These are phyloP conservation scores for Hanseniaspora hatyaiensis DNA, from an alignment of 805 yeast genomes.

Conservation along the genomic window DNA sequence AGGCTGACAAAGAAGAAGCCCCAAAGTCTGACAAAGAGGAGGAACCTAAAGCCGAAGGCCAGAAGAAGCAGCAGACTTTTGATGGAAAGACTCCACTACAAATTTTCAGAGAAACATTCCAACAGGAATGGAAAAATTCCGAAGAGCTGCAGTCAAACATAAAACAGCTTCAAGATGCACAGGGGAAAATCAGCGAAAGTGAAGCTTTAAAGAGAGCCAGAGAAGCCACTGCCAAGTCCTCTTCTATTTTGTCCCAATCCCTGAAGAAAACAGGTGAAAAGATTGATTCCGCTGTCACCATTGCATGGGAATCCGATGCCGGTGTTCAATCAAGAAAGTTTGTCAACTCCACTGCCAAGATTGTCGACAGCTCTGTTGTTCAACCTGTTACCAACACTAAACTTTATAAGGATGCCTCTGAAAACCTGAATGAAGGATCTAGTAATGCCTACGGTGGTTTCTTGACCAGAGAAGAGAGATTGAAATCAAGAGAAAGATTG, in stretches of 20 bases:
- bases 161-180: constrained; percentile 89
- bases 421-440: constrained; percentile 85
- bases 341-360: constrained; percentile 70
- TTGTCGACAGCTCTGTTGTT: constrained; percentile 68
- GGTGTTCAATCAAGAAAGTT: constrained; percentile 81
- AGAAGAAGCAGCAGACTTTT: constrained; percentile 18
- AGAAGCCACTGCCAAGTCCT: constrained; percentile 80
- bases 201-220: constrained; percentile 87
- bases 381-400: constrained; percentile 90
- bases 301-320: constrained; percentile 93
- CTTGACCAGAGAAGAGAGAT: constrained; percentile 72
- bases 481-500: constrained; percentile 47
- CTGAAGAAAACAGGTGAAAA: constrained; percentile 84
- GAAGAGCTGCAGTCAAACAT: constrained; percentile 82
- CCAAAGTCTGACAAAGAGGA: constrained; percentile 4
- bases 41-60: neutral
- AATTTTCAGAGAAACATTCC: constrained; percentile 87
- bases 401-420: constrained; percentile 76
- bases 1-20: neutral
- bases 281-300: constrained; percentile 76
- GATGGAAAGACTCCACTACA: constrained; percentile 62
- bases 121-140: constrained; percentile 79
- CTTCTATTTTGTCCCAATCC: constrained; percentile 59
- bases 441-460: constrained; percentile 86
- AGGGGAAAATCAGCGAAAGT: constrained; percentile 85